Conservation (phyloP, 2,329 filamentous ascomycete species). For the Ampelomyces quisqualis region DNA sequence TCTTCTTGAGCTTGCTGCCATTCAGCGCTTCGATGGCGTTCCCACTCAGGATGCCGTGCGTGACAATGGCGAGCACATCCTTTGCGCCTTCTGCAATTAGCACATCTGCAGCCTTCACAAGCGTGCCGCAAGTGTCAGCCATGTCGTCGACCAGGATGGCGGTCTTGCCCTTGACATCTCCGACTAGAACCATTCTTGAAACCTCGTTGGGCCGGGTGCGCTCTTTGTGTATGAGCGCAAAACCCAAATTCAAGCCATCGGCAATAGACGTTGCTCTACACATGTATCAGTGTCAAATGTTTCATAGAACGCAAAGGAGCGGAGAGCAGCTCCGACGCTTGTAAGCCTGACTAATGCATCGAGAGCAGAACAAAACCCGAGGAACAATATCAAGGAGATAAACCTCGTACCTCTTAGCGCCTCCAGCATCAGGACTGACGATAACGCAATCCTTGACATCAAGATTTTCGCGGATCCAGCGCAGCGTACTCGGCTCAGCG, state of each 20-base stretch:
- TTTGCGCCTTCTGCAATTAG: slow-evolving; percentile 77
- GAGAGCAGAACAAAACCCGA: neutral
- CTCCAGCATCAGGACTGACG: slow-evolving; percentile 91
- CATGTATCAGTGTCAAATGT: no score
- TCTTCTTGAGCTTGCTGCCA: slow-evolving; percentile 69
- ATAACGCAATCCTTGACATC: slow-evolving; percentile 83
- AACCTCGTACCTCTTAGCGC: slow-evolving; percentile 71
- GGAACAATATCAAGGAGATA: neutral
- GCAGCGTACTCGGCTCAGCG: slow-evolving; percentile 86
- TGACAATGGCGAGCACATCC: slow-evolving; percentile 91
- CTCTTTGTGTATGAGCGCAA: slow-evolving; percentile 96
- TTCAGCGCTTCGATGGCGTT: slow-evolving; percentile 87
- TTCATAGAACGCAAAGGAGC: slow-evolving; percentile 1
- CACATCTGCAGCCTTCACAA: slow-evolving; percentile 84
- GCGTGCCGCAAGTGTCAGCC: slow-evolving; percentile 91
- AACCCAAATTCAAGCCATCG: slow-evolving; percentile 83
- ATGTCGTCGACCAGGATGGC: slow-evolving; percentile 98
- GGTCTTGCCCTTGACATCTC: slow-evolving; percentile 85
- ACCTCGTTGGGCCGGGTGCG: slow-evolving; percentile 88
- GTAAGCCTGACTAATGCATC: slow-evolving; percentile 2
- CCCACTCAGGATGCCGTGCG: slow-evolving; percentile 86
- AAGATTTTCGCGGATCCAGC: slow-evolving; percentile 88
- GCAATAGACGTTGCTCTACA: slow-evolving; percentile 90
- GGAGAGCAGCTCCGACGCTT: slow-evolving; percentile 4
- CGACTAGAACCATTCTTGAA: slow-evolving; percentile 92